A percentile compares a stretch with the other conserved stretches of the same genome.
Conservation (phyloP, 257 asterid species). For the Plantago major region DNA sequence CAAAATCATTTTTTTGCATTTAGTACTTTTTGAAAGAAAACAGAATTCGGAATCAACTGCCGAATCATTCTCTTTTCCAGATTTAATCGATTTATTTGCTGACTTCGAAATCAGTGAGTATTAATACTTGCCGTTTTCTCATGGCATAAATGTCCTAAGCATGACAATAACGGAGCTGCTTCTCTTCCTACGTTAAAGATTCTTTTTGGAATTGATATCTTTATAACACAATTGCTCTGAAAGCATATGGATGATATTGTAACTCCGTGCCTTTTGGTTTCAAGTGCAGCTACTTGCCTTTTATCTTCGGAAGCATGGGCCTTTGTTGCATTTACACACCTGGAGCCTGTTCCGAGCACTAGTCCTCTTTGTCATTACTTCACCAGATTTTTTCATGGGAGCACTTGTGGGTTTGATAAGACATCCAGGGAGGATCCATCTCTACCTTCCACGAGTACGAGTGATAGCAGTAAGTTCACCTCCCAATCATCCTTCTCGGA, state of each 20-base stretch:
- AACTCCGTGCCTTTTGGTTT: background rate
- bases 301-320: constrained; percentile 15
- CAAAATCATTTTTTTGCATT: no score
- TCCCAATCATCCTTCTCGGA: background rate
- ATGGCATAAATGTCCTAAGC: no score
- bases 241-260: background rate
- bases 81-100: no score
- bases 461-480: constrained; percentile 11
- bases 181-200: no score
- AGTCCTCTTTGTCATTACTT: constrained; percentile 4
- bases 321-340: constrained; percentile 8
- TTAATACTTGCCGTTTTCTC: no score
- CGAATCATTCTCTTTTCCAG: no score
- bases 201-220: background rate
- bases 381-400: constrained; percentile 10
- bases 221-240: background rate
- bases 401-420: constrained; percentile 4
- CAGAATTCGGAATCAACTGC: no score
- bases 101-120: no score
- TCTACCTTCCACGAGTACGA: constrained; percentile 14
- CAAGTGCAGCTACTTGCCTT: constrained; percentile 6
- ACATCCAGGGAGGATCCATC: constrained; percentile 12
- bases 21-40: no score
- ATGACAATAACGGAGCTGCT: no score
- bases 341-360: constrained; percentile 10